Percentiles rank a stretch among this genome's conserved stretches.
These are phyloP conservation scores for Rhypophila decipiens DNA, from an alignment of 495 filamentous ascomycete genomes.

Conservation along the genomic window DNA sequence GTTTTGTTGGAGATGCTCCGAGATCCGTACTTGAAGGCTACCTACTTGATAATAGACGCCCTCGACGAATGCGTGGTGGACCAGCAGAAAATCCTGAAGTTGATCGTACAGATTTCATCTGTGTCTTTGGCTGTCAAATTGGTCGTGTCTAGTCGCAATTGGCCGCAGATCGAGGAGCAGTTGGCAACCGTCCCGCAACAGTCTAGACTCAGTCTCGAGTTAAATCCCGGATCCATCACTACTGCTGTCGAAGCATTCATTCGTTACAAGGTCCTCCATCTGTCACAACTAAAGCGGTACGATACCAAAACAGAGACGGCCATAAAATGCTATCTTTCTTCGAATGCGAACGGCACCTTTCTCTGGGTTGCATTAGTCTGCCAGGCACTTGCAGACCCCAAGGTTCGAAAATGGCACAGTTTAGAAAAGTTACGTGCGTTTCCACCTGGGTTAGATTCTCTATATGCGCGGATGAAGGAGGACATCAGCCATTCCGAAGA, in stretches of 20 bases:
- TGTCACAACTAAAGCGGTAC: no score
- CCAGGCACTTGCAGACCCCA: conserved; percentile 11
- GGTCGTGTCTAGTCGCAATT: conserved; percentile 24
- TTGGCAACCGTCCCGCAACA: conserved; percentile 15
- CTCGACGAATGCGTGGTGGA: conserved; percentile 40
- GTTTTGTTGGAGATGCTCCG: conserved; percentile 26
- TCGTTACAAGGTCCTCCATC: no score
- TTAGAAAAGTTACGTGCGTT: conserved; percentile 5
- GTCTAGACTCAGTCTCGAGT: conserved; percentile 25
- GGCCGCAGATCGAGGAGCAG: conserved; percentile 20
- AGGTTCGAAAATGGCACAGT: conserved; percentile 1
- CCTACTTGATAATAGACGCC: conserved; percentile 40
- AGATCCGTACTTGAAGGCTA: conserved; percentile 17
- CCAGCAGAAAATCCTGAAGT: conserved; percentile 20
- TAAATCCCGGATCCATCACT: no score
- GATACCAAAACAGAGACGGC: no score
- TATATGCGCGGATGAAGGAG: conserved; percentile 20
- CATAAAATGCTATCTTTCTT: no score
- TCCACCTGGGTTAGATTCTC: conserved; percentile 8
- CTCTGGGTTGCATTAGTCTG: conserved; percentile 31
- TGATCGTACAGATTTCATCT: conserved; percentile 20
- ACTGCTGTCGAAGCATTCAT: no score
- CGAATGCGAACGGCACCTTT: conserved; percentile 27
- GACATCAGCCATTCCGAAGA: conserved; percentile 1
- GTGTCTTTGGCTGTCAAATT: conserved; percentile 29